These are phyloP conservation scores for Mycena vulgaris DNA, from an alignment of 768 basidiomycete species.

Conservation along the genomic window DNA sequence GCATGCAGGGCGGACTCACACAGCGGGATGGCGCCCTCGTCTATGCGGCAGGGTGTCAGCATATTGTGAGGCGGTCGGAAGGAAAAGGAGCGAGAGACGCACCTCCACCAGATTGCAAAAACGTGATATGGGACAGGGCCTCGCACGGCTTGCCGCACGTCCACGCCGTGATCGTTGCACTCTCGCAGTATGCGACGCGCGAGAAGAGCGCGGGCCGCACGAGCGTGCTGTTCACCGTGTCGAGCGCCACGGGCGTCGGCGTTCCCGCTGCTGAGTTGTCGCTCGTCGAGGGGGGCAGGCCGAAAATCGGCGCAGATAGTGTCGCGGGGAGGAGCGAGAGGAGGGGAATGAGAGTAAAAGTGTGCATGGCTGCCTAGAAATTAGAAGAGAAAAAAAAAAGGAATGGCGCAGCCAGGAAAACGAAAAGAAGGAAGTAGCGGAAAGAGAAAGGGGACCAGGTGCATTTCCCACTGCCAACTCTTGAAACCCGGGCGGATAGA, in stretches of 20 bases:
- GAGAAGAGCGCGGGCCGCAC: constrained; percentile 53
- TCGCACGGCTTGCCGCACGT: constrained; percentile 31
- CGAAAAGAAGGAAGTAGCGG: constrained; percentile 13
- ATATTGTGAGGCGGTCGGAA: neutral
- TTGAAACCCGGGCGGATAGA: neutral
- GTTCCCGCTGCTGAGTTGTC: constrained; percentile 15
- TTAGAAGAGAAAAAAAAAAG: constrained; percentile 9
- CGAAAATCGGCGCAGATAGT: constrained; percentile 19
- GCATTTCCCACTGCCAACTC: neutral
- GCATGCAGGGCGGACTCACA: constrained; percentile 40
- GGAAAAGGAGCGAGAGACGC: constrained; percentile 27
- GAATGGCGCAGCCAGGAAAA: constrained; percentile 22
- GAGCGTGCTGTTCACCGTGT: constrained; percentile 18
- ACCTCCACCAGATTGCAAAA: constrained; percentile 52
- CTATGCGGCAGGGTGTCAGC: constrained; percentile 28
- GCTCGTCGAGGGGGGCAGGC: constrained; percentile 2
- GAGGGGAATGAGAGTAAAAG: constrained; percentile 17
- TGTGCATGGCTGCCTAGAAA: constrained; percentile 5
- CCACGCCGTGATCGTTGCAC: constrained; percentile 49
- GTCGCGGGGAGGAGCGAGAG: constrained; percentile 24
- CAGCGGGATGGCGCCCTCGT: constrained; percentile 47
- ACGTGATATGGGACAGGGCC: constrained; percentile 22
- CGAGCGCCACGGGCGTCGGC: constrained; percentile 26
- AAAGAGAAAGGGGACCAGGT: constrained; percentile 18
- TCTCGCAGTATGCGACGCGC: constrained; percentile 56